Evolutionary conservation across 148 eudicot species (phyloP), one percentile per base, ranked within the genome.

Genomic region (Diospyros lotus): DNA sequence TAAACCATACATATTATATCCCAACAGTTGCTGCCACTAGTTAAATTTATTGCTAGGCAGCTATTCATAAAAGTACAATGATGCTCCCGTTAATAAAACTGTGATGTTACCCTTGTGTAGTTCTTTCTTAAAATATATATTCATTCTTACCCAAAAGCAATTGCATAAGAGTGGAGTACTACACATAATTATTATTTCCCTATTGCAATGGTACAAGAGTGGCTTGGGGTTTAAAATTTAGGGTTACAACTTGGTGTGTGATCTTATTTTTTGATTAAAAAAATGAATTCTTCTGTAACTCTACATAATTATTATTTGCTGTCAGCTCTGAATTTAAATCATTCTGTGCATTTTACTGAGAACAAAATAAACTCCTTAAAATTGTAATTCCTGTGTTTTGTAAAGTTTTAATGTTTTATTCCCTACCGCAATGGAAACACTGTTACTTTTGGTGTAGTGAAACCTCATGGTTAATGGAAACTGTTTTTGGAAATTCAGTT

Each of bases 191-290:
- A 28, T 28, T 28, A 28, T 28, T 28, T 28, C 28, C 28, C 28
- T 28, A 28, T 28, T 28, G 28, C 28, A 28, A 6, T 67, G 6
- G 9, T 51, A n/a, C 17, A 6, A n/a, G 9, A 9, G 7, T 8
- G 17, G 6, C 9, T 2, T 6, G n/a, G 70, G 18, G 55, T 45
- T 48, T 45, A 6, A 17, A 46, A 46, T 40, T 53, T 5, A 46
- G 55, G 40, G 70, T 13, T 67, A 40, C 54, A 46, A n/a, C 48
- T 46, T n/a, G 55, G 40, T 44, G 70, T 44, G 70, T 67, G 70
- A 46, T 67, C 4, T 41, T 65, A 46, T 67, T 18, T 12, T 46
- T 46, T 46, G 44, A 15, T 10, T 3, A 67, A 67, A 15, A 8
- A 17, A 7, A 45, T 28, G 5, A 53, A 50, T 50, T 2, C 56